A percentile compares a stretch with the other conserved stretches of the same genome.
phyloP scores from a whole-genome alignment of 345 rosid genomes.

The Schrenkiella parvula region DNA sequence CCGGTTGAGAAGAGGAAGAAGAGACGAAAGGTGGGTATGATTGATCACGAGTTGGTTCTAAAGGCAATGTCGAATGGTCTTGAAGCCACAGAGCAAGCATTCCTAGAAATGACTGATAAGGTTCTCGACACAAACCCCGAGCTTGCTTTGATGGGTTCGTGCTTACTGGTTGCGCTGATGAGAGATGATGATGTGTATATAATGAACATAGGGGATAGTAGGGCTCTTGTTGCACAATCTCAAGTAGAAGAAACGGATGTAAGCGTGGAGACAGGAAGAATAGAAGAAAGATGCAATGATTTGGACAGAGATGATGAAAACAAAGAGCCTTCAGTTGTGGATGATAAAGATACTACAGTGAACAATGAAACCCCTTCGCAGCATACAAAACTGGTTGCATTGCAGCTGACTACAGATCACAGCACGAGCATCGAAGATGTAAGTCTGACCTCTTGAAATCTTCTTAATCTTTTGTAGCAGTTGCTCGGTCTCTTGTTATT shows the following conservation, averaged over 20 bases:
- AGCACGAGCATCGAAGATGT: conserved; percentile 96
- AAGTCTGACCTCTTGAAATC: conserved; percentile 32
- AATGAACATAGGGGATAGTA: conserved; percentile 97
- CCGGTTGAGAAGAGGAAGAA: conserved; percentile 44
- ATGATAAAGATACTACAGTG: conserved; percentile 26
- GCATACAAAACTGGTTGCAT: conserved; percentile 52
- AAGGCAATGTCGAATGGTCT: conserved; percentile 82
- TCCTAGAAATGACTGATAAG: conserved; percentile 91
- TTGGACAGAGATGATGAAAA: conserved; percentile 43
- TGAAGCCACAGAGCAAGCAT: conserved; percentile 75
- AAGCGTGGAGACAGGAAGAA: conserved; percentile 32
- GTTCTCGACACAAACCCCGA: conserved; percentile 83
- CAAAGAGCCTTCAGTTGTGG: conserved; percentile 38
- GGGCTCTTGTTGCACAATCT: conserved; percentile 88
- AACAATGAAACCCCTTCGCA: conserved; percentile 37
- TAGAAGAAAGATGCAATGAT: conserved; percentile 29
- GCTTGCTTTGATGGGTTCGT: conserved; percentile 97
- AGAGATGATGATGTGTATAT: conserved; percentile 94
- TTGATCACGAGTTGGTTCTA: conserved; percentile 74
- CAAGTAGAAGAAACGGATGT: conserved; percentile 38
- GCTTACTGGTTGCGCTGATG: conserved; percentile 88
- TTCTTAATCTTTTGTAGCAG: background rate
- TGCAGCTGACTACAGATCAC: conserved; percentile 95
- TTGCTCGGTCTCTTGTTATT: background rate
- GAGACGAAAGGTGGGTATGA: conserved; percentile 74